These are phyloP conservation scores for Venturia oleaginea DNA, from an alignment of 2,329 filamentous ascomycete species.

Conservation along the genomic window DNA sequence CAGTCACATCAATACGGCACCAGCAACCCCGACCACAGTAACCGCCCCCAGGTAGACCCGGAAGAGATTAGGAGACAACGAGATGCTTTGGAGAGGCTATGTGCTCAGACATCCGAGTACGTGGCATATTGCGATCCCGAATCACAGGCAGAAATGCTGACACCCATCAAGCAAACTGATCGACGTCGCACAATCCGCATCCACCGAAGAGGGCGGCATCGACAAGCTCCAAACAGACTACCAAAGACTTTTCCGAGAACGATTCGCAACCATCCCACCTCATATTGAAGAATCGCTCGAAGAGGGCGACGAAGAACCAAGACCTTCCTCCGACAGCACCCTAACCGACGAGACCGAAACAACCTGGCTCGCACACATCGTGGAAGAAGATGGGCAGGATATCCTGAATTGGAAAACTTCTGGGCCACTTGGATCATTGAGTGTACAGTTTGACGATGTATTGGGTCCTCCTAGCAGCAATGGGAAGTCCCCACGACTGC, in stretches of 20 bases:
- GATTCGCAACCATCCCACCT: slow-evolving; percentile 20
- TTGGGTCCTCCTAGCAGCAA: slow-evolving; percentile 3
- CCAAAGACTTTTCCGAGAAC: slow-evolving; percentile 33
- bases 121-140: slow-evolving; percentile 16
- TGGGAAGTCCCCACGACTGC: not conserved
- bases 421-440: slow-evolving; percentile 4
- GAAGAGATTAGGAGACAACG: slow-evolving; percentile 40
- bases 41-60: slow-evolving; percentile 34
- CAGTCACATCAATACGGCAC: slow-evolving; percentile 38
- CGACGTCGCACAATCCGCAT: slow-evolving; percentile 36
- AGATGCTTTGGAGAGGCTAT: slow-evolving; percentile 40
- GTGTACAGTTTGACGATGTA: slow-evolving; percentile 10
- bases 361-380: not conserved
- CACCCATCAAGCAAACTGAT: slow-evolving; percentile 37
- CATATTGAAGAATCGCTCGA: not conserved
- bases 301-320: not conserved
- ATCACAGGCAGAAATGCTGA: slow-evolving; percentile 10
- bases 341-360: slow-evolving; percentile 4
- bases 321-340: slow-evolving; percentile 5
- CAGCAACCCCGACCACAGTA: slow-evolving; percentile 25
- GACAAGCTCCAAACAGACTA: slow-evolving; percentile 31
- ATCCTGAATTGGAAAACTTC: not conserved
- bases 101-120: slow-evolving; percentile 40
- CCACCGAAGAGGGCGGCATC: slow-evolving; percentile 24
- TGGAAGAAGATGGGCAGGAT: slow-evolving; percentile 1